Conservation (phyloP, 768 basidiomycete genomes). For the Lenzites betulinus region DNA sequence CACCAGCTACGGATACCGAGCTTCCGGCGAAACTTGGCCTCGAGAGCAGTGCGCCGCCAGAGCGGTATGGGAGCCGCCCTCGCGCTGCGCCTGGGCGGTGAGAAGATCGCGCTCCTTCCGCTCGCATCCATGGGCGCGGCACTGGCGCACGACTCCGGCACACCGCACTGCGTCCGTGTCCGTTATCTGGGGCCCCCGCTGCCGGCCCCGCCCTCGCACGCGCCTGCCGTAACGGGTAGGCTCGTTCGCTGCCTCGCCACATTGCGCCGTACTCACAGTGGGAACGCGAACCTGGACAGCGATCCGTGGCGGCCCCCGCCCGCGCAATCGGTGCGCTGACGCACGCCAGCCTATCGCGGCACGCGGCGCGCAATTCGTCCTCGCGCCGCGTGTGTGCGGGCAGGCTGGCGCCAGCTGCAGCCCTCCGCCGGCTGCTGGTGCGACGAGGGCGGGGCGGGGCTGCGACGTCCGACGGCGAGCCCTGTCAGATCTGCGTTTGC, state of each 20-base stretch:
- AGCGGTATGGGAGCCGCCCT: slow-evolving; percentile 17
- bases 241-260: background rate
- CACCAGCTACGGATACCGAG: slow-evolving; percentile 13
- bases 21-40: slow-evolving; percentile 19
- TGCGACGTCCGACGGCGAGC: background rate
- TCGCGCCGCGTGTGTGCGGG: background rate
- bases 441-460: background rate
- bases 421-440: background rate
- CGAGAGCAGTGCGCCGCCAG: slow-evolving; percentile 11
- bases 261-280: slow-evolving; percentile 18
- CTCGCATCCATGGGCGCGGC: slow-evolving; percentile 10
- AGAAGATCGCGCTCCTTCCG: slow-evolving; percentile 12
- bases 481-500: slow-evolving; percentile 9
- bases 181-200: slow-evolving; percentile 5
- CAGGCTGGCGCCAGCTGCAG: background rate
- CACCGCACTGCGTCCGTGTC: background rate
- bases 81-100: slow-evolving; percentile 4
- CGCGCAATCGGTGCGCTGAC: background rate
- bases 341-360: background rate
- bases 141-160: background rate
- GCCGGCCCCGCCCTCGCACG: slow-evolving; percentile 12
- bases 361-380: background rate
- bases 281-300: slow-evolving; percentile 5
- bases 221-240: slow-evolving; percentile 13
- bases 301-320: background rate